Base-by-base conservation (phyloP, 1,139 yeast species). In the Petasospora rhodanensis region DNA sequence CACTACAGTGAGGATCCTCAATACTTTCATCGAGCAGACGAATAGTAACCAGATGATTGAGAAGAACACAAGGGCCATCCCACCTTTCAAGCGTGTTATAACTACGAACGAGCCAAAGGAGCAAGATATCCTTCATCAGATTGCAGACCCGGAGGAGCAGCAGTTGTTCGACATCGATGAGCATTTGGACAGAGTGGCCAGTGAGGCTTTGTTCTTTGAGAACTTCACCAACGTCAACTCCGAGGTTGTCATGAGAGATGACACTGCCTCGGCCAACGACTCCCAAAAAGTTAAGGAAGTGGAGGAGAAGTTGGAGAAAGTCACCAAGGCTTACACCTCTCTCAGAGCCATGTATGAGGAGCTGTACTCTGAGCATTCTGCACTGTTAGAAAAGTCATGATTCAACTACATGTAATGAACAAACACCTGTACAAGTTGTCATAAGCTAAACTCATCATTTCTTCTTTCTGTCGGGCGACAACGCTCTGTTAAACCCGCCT, bases 331-430 rank as follows among this genome's bases (percentile, higher is more conserved):
- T 2, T 79, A 80, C 56, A 58, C 61, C 11, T 79, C 75, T 22
- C 58, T 82, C 44, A 70, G 79, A 53, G 55, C 61, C 20, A 70
- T 76, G 58, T 79, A 81, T 50, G 84, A 79, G 46, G 72, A 73
- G 41, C 61, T 80, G 42, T 67, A 68, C 41, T 57, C 64, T 18
- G 78, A 77, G 39, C 79, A 78, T 49, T 58, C 72, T 26, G 59
- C 67, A 34, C 47, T 70, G 22, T 43, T 70, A 14, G 49, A 51
- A 25, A 35, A 46, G 14, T 31, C 35, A 26, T 35, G 17, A 32
- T 4, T n/a, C n/a, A n/a, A n/a, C n/a, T n/a, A n/a, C n/a, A n/a
- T n/a, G n/a, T n/a, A n/a, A n/a, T n/a, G n/a, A n/a, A n/a, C n/a
- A n/a, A 18, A 9, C 9, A 21, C 7, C 23, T 21, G 13, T 11